Evolutionary conservation across 2,329 filamentous ascomycete species (phyloP).

Genomic region (Ophiosphaerella herpotricha): DNA sequence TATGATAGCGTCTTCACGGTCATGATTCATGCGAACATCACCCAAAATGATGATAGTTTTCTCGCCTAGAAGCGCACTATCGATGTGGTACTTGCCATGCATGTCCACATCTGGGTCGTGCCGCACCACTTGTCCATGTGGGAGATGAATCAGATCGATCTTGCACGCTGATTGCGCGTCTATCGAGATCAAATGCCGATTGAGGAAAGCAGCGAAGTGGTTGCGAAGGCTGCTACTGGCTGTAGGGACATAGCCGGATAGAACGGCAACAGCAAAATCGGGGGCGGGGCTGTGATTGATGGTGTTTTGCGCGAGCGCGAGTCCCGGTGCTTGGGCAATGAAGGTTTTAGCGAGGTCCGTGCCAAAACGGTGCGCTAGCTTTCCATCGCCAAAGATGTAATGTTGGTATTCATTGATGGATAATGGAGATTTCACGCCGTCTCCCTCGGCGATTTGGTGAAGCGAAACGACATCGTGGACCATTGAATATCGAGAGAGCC

Average conservation of each 20-base stretch:
- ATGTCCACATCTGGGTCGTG: slow-evolving; percentile 11
- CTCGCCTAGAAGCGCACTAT: slow-evolving; percentile 15
- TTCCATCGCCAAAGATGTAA: slow-evolving; percentile 32
- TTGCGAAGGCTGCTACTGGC: slow-evolving; percentile 26
- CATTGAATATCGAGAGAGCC: slow-evolving; percentile 17
- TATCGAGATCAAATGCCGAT: slow-evolving; percentile 24
- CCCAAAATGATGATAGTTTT: slow-evolving; percentile 20
- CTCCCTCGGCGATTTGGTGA: slow-evolving; percentile 17
- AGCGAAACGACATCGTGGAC: slow-evolving; percentile 26
- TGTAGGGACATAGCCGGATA: slow-evolving; percentile 27
- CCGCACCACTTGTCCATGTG: slow-evolving; percentile 4
- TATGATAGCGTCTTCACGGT: slow-evolving; percentile 16
- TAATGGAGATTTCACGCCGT: slow-evolving; percentile 22
- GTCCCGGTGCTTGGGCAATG: slow-evolving; percentile 15
- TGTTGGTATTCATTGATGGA: slow-evolving; percentile 27
- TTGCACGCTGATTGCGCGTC: slow-evolving; percentile 22
- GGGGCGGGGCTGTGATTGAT: slow-evolving; percentile 17
- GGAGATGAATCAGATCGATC: slow-evolving; percentile 19
- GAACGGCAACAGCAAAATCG: slow-evolving; percentile 27
- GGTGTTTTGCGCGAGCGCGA: slow-evolving; percentile 8
- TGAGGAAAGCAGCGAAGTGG: slow-evolving; percentile 29
- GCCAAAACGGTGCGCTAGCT: slow-evolving; percentile 28
- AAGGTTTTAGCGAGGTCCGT: slow-evolving; percentile 33
- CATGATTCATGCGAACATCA: slow-evolving; percentile 21
- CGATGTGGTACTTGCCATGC: slow-evolving; percentile 17